These are phyloP conservation scores for Syncephalastrum monosporum DNA, from an alignment of 371 early-diverging fungal species.

Conservation along the genomic window DNA sequence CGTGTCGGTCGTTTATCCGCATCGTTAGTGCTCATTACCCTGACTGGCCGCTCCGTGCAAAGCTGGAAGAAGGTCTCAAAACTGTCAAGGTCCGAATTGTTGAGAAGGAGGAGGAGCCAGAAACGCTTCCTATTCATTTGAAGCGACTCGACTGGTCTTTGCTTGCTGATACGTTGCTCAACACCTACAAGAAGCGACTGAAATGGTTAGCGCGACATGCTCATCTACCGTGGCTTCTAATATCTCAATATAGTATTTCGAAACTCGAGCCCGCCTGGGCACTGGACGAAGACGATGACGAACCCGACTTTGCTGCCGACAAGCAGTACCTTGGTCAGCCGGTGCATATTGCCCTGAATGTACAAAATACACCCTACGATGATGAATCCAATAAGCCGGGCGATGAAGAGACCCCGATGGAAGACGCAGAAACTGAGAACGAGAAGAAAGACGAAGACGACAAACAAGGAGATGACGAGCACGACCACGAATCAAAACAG, in stretches of 20 bases:
- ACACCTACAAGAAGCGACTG: no score
- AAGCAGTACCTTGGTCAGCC: no score
- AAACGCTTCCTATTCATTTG: conserved; percentile 4
- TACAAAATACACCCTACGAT: background rate
- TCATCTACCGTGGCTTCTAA: no score
- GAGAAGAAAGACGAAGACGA: background rate
- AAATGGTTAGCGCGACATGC: no score
- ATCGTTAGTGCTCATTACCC: conserved; percentile 31
- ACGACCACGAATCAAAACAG: no score
- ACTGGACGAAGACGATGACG: no score
- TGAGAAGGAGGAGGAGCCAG: background rate
- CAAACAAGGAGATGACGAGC: background rate
- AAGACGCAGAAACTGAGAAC: background rate
- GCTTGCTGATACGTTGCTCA: conserved; percentile 7
- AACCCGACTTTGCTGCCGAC: no score
- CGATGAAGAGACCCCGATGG: background rate
- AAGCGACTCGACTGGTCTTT: conserved; percentile 9
- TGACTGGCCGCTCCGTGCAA: conserved; percentile 34
- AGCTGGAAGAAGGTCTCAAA: conserved; percentile 13
- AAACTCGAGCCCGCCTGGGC: no score
- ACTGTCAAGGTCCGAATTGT: no score
- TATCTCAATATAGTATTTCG: no score
- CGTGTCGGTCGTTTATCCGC: conserved; percentile 44
- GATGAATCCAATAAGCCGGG: background rate
- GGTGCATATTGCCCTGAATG: no score